Evolutionary conservation across 2,329 filamentous ascomycete genomes (phyloP), one percentile per base, ranked within the genome.

Genomic region (Ophiobolus disseminans): DNA sequence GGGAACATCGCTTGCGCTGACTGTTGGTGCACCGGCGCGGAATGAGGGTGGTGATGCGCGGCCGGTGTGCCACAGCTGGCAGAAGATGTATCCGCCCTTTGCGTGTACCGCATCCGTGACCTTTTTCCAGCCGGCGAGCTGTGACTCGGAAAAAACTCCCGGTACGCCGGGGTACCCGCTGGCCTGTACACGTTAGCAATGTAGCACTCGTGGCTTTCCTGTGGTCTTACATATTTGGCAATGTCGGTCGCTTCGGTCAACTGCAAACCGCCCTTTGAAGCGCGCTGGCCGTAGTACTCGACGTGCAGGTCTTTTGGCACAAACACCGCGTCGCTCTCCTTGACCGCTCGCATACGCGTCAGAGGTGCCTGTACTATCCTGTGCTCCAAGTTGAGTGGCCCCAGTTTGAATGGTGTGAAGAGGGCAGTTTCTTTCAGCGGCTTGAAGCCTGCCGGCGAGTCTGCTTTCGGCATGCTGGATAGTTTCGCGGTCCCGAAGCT

Each of bases 241-340:
- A 71, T 72, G 26, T 72, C 68, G 9, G 81, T 82, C 0, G 77
- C 83, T 64, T 87, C 85, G 3, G 79, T 80, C 56, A 87, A 79
- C 32, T 87, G 67, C 2, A 87, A 70, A 1, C 82, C 84, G 19
- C 83, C 82, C 4, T 78, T 77, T 8, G 74, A 73, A 26, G 75
- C 80, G 19, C 82, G 77, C 60, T 86, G 81, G 16, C 68, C 66
- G 65, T 85, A 85, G 69, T 84, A 81, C 45, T 82, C 76, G 14
- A 71, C 63, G 3, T 75, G 73, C 41, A 73, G 40, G n/a, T 79
- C 75, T n/a, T 72, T 73, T 1, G 76, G 76, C 13, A 78, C 67
- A 72, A 80, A 83, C 8, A 68, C 51, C 16, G 56, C 55, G 35
- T 75, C 77, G 48, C 68, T 75, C 54, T 81, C 78, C 3, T 80